Percentiles rank a stretch among this genome's conserved stretches.
phyloP scores from a whole-genome alignment of 2,329 filamentous ascomycete genomes.

The Colletotrichum karsti region DNA sequence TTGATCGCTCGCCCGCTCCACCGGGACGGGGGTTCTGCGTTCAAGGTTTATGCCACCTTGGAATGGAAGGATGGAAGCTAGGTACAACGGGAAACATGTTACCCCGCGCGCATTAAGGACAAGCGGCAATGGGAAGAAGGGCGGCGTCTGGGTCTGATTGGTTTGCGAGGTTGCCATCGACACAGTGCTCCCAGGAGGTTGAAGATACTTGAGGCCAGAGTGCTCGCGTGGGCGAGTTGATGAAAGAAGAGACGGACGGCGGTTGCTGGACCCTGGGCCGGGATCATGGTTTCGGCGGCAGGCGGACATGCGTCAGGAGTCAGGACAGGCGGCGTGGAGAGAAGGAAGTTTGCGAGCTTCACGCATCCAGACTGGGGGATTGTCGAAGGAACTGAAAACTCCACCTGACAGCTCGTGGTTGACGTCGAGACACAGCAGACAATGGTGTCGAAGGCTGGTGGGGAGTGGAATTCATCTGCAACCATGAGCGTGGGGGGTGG shows the following conservation, averaged over 20 bases:
- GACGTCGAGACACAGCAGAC: conserved; percentile 1
- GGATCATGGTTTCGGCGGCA: not conserved
- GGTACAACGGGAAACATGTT: conserved; percentile 11
- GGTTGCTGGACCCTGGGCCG: not conserved
- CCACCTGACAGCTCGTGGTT: conserved; percentile 12
- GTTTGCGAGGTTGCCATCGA: not conserved
- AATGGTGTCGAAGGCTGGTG: not conserved
- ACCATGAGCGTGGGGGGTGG: conserved; percentile 15
- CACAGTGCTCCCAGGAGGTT: not conserved
- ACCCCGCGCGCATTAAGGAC: conserved; percentile 14
- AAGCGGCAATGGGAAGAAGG: not conserved
- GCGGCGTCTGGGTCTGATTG: not conserved
- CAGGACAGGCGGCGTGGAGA: not conserved
- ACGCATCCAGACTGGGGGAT: no score
- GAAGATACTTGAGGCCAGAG: not conserved
- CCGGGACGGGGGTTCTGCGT: conserved; percentile 2
- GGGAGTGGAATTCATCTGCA: conserved; percentile 10
- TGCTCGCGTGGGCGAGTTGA: not conserved
- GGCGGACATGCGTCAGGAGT: conserved; percentile 1
- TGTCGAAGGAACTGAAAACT: conserved; percentile 8
- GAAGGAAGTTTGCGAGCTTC: conserved; percentile 7
- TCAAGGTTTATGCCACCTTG: not conserved
- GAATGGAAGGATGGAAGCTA: not conserved
- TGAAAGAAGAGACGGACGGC: not conserved
- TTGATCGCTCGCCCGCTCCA: conserved; percentile 9